Evolutionary conservation across 495 filamentous ascomycete species (phyloP).

Genomic region (Penicillium arizonense): DNA sequence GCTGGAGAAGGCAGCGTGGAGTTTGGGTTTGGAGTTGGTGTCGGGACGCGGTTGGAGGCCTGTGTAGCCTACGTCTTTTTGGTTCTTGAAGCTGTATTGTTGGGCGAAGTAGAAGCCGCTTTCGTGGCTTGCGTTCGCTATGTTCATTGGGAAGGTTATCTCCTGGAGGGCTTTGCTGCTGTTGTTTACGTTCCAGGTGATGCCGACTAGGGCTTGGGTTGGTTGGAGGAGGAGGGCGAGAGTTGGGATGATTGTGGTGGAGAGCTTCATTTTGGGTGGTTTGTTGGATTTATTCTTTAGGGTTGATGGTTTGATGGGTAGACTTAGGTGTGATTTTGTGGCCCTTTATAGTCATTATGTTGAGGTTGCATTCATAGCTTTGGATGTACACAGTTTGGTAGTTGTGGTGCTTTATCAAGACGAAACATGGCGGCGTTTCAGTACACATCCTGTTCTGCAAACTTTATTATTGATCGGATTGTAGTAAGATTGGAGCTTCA

Average conservation of each 20-base stretch:
- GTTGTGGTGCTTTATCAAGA: constrained; percentile 6
- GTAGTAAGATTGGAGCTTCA: constrained; percentile 6
- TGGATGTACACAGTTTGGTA: neutral
- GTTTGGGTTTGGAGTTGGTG: constrained; percentile 7
- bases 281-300: neutral
- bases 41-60: constrained; percentile 25
- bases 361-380: too few species aligned
- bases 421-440: constrained; percentile 13
- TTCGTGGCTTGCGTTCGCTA: constrained; percentile 19
- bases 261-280: constrained; percentile 14
- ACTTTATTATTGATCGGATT: neutral
- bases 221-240: constrained; percentile 11
- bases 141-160: constrained; percentile 31
- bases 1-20: constrained; percentile 33
- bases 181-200: constrained; percentile 17
- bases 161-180: constrained; percentile 10
- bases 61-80: constrained; percentile 26
- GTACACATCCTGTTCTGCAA: constrained; percentile 11
- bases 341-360: neutral
- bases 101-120: constrained; percentile 28
- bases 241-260: constrained; percentile 4
- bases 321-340: neutral
- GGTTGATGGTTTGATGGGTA: too few species aligned
- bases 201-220: constrained; percentile 19
- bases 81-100: constrained; percentile 24